Conservation (phyloP, 2,329 filamentous ascomycete species). For the Cercospora zeina region DNA sequence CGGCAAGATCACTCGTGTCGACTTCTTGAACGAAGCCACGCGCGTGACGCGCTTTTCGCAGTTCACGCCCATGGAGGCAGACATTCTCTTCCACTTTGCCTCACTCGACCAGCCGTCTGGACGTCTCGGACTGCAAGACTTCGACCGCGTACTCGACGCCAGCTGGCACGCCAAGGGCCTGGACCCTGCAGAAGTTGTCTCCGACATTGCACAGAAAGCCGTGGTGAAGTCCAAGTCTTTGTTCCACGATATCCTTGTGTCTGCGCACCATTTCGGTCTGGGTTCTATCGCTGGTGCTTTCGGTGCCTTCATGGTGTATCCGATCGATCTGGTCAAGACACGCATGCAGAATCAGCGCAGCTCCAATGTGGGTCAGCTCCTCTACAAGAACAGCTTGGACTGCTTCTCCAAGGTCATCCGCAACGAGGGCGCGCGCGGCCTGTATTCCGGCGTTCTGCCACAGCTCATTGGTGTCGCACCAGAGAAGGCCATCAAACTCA, state of each 20-base stretch:
- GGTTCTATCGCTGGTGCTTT: conserved; percentile 92
- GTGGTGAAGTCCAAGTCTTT: conserved; percentile 59
- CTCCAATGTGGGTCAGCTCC: conserved; percentile 74
- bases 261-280: conserved; percentile 84
- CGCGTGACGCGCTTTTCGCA: conserved; percentile 89
- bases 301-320: conserved; percentile 98
- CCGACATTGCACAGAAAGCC: conserved; percentile 54
- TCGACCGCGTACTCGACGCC: conserved; percentile 91
- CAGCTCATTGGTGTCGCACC: conserved; percentile 98
- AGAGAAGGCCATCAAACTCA: conserved; percentile 98
- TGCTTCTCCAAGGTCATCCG: conserved; percentile 90
- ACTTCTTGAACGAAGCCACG: conserved; percentile 93
- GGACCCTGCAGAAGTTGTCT: conserved; percentile 48
- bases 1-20: conserved; percentile 88
- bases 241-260: conserved; percentile 68
- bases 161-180: conserved; percentile 70
- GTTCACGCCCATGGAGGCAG: conserved; percentile 97
- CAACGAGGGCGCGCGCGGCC: conserved; percentile 84
- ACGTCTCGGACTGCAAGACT: conserved; percentile 76
- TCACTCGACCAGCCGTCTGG: conserved; percentile 87
- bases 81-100: conserved; percentile 98
- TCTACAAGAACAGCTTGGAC: conserved; percentile 97
- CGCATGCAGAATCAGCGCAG: conserved; percentile 96
- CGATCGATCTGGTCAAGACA: conserved; percentile 97
- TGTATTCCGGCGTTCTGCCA: conserved; percentile 93